These are phyloP conservation scores for Rhexocercosporidium sp. DNA, from an alignment of 2,329 filamentous ascomycete genomes.

Conservation along the genomic window DNA sequence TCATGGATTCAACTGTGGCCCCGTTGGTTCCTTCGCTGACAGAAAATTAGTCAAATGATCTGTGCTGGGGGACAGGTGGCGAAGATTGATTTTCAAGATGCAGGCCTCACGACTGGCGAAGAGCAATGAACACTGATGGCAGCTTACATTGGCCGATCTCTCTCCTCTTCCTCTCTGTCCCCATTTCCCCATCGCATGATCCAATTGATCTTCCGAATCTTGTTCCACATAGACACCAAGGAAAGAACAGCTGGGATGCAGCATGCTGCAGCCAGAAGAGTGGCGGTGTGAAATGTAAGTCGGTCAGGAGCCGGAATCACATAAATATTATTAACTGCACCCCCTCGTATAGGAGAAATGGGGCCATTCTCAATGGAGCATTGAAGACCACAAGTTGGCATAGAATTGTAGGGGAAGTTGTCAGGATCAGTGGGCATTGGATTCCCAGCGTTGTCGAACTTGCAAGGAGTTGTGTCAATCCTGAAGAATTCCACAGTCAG, in stretches of 20 bases:
- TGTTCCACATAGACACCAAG: constrained; percentile 66
- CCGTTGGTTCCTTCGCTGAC: constrained; percentile 58
- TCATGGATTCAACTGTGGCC: constrained; percentile 57
- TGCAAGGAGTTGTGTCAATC: constrained; percentile 51
- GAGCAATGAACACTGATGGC: too few relatives aligned
- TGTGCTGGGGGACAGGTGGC: too few relatives aligned
- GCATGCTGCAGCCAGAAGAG: constrained; percentile 66
- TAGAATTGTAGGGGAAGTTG: constrained; percentile 51
- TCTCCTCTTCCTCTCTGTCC: constrained; percentile 36
- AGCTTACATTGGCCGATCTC: constrained; percentile 47
- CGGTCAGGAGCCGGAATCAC: constrained; percentile 62
- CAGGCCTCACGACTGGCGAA: too few relatives aligned
- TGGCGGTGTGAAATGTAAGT: constrained; percentile 63
- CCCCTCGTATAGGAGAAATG: constrained; percentile 58
- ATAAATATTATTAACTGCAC: constrained; percentile 64
- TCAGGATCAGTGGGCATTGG: constrained; percentile 44
- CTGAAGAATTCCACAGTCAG: constrained; percentile 70
- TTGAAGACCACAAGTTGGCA: constrained; percentile 49
- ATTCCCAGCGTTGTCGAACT: constrained; percentile 45
- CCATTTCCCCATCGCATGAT: constrained; percentile 48
- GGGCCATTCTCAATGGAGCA: constrained; percentile 56
- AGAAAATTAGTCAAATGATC: too few relatives aligned
- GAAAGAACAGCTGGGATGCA: constrained; percentile 69
- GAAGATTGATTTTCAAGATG: too few relatives aligned
- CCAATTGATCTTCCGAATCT: constrained; percentile 68